Conservation (phyloP, 257 asterid genomes). For the Capsicum rhomboideum region DNA sequence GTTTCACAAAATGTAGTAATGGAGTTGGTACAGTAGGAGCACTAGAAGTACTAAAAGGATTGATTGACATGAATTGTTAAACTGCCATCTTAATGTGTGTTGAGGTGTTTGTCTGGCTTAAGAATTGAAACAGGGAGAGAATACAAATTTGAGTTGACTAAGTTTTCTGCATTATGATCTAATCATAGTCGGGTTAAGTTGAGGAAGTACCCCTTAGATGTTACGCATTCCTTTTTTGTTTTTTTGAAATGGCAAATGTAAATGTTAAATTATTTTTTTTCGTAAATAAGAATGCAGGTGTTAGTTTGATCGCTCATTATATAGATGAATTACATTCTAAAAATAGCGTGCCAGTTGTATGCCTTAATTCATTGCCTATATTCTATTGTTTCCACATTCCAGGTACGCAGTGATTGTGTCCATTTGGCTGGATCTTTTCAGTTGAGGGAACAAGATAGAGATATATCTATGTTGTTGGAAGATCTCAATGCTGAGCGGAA, state of each 20-base stretch:
- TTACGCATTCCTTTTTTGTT: neutral
- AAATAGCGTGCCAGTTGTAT: neutral
- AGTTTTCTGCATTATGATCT: neutral
- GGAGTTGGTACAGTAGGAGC: neutral
- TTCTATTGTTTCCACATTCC: conserved; percentile 13
- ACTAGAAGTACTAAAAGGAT: neutral
- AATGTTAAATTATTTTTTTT: neutral
- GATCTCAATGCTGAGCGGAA: conserved; percentile 49
- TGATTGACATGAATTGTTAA: neutral
- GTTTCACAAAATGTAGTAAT: neutral
- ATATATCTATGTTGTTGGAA: conserved; percentile 37
- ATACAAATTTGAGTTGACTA: neutral
- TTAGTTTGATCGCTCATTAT: neutral
- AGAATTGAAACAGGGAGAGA: neutral
- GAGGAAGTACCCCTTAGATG: neutral
- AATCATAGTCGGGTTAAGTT: neutral
- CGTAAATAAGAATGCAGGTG: neutral
- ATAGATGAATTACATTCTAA: neutral
- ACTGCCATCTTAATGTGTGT: neutral
- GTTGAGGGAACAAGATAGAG: conserved; percentile 36
- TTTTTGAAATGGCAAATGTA: neutral
- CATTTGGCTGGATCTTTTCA: conserved; percentile 60
- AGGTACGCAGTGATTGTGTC: conserved; percentile 63
- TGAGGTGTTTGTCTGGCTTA: neutral
- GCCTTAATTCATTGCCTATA: neutral